These are phyloP conservation scores for Amaranthus hypochondriacus DNA, from an alignment of 148 eudicot species.

Conservation along the genomic window DNA sequence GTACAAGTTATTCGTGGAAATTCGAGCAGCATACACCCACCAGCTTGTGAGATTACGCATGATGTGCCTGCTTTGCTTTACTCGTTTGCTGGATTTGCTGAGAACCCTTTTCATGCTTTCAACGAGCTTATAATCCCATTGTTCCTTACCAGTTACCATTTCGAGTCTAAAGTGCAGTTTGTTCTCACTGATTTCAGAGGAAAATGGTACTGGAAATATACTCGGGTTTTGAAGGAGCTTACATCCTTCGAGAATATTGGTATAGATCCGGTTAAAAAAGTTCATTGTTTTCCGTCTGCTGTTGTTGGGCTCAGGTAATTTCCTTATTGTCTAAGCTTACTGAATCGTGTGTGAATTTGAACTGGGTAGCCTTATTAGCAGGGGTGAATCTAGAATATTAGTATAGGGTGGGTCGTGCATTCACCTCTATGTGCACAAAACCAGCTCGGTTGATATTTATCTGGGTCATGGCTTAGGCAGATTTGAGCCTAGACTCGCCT, in stretches of 20 bases:
- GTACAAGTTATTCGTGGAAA: slow-evolving; percentile 38
- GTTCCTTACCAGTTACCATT: slow-evolving; percentile 30
- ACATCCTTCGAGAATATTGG: slow-evolving; percentile 23
- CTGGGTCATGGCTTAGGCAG: too few species aligned
- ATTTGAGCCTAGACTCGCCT: too few species aligned
- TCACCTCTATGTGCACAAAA: too few species aligned
- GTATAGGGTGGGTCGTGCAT: too few species aligned
- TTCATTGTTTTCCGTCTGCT: slow-evolving; percentile 37
- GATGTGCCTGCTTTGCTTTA: slow-evolving; percentile 49
- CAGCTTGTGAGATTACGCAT: slow-evolving; percentile 44
- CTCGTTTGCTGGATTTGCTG: slow-evolving; percentile 31
- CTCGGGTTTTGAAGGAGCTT: slow-evolving; percentile 18
- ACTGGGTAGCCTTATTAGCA: too few species aligned
- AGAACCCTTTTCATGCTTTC: slow-evolving; percentile 35
- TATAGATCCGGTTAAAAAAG: slow-evolving; percentile 8
- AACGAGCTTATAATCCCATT: slow-evolving; percentile 30
- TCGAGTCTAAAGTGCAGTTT: slow-evolving; percentile 27
- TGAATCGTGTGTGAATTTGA: background rate
- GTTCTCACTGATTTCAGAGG: slow-evolving; percentile 31
- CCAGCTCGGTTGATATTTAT: too few species aligned
- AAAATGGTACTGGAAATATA: slow-evolving; percentile 26
- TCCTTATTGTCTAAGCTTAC: background rate
- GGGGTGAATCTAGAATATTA: too few species aligned
- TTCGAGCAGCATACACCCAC: slow-evolving; percentile 18
- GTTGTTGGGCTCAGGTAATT: slow-evolving; percentile 35